A percentile compares a stretch with the other conserved stretches of the same genome.
Evolutionary conservation across 768 basidiomycete species (phyloP).

Genomic region (Sporobolomyces roseus): DNA sequence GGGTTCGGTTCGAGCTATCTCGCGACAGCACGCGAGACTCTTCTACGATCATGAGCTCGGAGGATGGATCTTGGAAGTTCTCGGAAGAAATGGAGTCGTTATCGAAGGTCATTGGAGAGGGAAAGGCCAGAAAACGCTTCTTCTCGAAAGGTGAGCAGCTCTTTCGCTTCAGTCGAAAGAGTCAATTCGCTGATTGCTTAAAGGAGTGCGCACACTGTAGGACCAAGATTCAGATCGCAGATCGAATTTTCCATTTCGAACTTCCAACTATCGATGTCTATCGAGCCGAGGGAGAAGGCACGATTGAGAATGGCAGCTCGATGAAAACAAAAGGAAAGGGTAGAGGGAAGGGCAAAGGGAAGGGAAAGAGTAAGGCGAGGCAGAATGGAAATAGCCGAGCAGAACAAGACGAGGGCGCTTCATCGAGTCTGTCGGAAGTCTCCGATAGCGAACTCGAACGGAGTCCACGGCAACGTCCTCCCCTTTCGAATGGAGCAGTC

Average conservation of each 20-base stretch:
- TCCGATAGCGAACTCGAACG: slow-evolving; percentile 21
- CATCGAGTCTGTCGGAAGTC: slow-evolving; percentile 22
- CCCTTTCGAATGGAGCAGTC: background rate
- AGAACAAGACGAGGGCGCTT: slow-evolving; percentile 6
- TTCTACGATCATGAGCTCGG: slow-evolving; percentile 70
- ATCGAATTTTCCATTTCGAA: slow-evolving; percentile 92
- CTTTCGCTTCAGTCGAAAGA: too few species aligned
- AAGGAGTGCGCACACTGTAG: too few species aligned
- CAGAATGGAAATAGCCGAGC: slow-evolving; percentile 36
- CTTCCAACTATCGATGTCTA: slow-evolving; percentile 57
- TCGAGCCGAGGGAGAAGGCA: background rate
- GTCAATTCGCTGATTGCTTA: too few species aligned
- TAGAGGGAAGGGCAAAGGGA: slow-evolving; percentile 47
- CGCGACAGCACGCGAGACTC: slow-evolving; percentile 91
- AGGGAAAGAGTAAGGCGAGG: slow-evolving; percentile 41
- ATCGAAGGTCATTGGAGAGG: slow-evolving; percentile 95
- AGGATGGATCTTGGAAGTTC: slow-evolving; percentile 80
- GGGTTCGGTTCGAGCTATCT: slow-evolving; percentile 93
- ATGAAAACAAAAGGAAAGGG: slow-evolving; percentile 48
- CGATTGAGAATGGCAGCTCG: slow-evolving; percentile 19
- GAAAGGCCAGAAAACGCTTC: slow-evolving; percentile 76
- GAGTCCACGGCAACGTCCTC: background rate
- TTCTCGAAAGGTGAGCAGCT: slow-evolving; percentile 68
- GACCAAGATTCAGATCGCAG: slow-evolving; percentile 94
- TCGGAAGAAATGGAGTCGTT: slow-evolving; percentile 97